Evolutionary conservation across 2,329 filamentous ascomycete species (phyloP).

Genomic region (Grosmannia huntii): DNA sequence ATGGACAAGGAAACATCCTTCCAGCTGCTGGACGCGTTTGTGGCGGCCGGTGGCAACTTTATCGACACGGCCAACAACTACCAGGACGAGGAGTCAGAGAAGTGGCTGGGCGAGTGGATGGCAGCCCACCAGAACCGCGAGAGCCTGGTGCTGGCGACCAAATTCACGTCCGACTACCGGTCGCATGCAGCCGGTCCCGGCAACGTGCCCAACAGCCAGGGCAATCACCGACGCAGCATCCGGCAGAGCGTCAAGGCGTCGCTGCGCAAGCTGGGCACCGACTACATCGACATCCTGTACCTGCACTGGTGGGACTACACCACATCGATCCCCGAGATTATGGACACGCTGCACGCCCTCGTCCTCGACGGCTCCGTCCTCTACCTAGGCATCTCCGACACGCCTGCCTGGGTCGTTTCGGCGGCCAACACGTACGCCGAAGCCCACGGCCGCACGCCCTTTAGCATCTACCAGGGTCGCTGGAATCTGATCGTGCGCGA

Average conservation of each 20-base stretch:
- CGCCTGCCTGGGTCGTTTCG: slow-evolving; percentile 26
- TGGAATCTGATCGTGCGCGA: slow-evolving; percentile 21
- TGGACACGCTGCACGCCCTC: slow-evolving; percentile 27
- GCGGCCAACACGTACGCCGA: slow-evolving; percentile 26
- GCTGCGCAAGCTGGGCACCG: slow-evolving; percentile 30
- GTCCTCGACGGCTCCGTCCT: slow-evolving; percentile 28
- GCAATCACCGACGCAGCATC: slow-evolving; percentile 29
- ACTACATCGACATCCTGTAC: slow-evolving; percentile 32
- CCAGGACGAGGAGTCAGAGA: slow-evolving; percentile 43
- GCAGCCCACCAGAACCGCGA: slow-evolving; percentile 34
- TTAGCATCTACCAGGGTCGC: slow-evolving; percentile 26
- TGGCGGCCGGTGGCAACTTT: slow-evolving; percentile 47
- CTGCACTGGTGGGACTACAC: slow-evolving; percentile 32
- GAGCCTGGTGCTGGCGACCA: slow-evolving; percentile 40
- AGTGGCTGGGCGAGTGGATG: slow-evolving; percentile 47
- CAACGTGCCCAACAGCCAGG: slow-evolving; percentile 26
- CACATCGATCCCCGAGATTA: slow-evolving; percentile 27
- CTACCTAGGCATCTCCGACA: slow-evolving; percentile 28
- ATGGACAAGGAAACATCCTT: slow-evolving; percentile 16
- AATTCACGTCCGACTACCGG: slow-evolving; percentile 37
- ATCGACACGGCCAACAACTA: slow-evolving; percentile 53
- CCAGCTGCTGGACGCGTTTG: slow-evolving; percentile 15
- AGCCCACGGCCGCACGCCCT: slow-evolving; percentile 22
- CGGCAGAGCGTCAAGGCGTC: slow-evolving; percentile 28
- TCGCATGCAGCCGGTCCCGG: slow-evolving; percentile 23